Evolutionary conservation across 2,329 filamentous ascomycete species (phyloP).

Genomic region (Scopulariopsis brevicaulis): DNA sequence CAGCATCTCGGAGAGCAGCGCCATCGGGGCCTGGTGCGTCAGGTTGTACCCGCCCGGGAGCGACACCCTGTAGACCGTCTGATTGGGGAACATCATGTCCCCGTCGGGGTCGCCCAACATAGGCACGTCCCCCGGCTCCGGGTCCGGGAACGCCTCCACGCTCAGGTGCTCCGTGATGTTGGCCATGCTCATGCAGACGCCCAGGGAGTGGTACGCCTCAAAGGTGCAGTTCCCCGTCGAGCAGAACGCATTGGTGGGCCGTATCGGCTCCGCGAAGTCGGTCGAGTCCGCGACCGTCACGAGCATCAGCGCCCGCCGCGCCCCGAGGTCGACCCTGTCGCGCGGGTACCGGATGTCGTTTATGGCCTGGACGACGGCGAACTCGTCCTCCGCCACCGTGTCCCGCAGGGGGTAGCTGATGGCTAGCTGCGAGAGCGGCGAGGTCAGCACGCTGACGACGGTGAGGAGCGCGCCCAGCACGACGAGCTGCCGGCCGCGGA

Average conservation of each 20-base stretch:
- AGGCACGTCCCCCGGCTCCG: not conserved
- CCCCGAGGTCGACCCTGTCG: not conserved
- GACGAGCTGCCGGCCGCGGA: slow-evolving; percentile 1
- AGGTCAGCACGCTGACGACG: slow-evolving; percentile 3
- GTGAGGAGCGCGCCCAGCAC: slow-evolving; percentile 3
- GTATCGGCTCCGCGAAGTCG: not conserved
- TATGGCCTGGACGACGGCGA: not conserved
- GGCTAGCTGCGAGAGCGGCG: slow-evolving; percentile 6
- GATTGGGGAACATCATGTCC: not conserved
- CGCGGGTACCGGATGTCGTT: not conserved
- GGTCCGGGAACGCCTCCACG: not conserved
- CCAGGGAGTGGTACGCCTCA: not conserved
- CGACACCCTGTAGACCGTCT: not conserved
- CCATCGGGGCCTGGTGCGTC: not conserved
- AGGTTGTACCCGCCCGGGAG: slow-evolving; percentile 1
- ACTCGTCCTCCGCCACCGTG: not conserved
- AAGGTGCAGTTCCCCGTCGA: slow-evolving; percentile 5
- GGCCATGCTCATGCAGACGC: slow-evolving; percentile 1
- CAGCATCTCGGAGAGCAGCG: not conserved
- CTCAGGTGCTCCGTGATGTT: not conserved
- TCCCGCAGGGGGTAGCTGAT: slow-evolving; percentile 6
- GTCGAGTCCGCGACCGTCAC: not conserved
- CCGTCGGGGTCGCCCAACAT: not conserved
- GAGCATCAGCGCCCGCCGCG: not conserved
- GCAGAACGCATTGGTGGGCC: not conserved